Conservation (phyloP, 2,329 filamentous ascomycete genomes). For the Lachnellula occidentalis region DNA sequence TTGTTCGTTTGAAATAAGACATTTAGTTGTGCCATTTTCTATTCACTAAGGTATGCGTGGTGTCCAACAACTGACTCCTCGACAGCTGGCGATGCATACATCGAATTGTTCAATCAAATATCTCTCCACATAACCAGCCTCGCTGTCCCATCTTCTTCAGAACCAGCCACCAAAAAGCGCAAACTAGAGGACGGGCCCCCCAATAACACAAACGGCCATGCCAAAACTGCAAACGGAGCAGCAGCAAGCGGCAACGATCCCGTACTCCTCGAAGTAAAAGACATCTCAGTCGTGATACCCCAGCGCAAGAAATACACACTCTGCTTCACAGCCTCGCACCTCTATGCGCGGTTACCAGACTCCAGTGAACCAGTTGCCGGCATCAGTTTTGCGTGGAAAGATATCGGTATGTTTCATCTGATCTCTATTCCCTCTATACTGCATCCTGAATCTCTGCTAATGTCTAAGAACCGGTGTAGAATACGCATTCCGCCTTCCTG, state of each 20-base stretch:
- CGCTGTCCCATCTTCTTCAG: conserved; percentile 11
- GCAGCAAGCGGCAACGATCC: conserved; percentile 39
- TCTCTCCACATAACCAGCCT: conserved; percentile 25
- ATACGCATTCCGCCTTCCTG: conserved; percentile 57
- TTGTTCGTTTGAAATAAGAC: too few relatives aligned
- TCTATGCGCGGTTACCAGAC: conserved; percentile 52
- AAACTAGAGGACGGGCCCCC: conserved; percentile 25
- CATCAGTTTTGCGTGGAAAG: conserved; percentile 54
- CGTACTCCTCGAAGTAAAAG: conserved; percentile 55
- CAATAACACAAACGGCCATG: conserved; percentile 16
- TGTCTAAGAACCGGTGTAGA: conserved; percentile 35
- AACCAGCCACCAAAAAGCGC: conserved; percentile 30
- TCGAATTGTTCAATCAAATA: conserved; percentile 33
- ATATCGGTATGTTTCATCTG: conserved; percentile 47
- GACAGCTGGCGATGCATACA: conserved; percentile 26
- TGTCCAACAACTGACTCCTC: neutral
- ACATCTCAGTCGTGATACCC: conserved; percentile 61
- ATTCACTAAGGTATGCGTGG: neutral
- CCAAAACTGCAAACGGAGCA: conserved; percentile 4
- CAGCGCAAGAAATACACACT: conserved; percentile 64
- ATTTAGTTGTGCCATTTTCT: too few relatives aligned
- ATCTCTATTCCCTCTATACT: neutral
- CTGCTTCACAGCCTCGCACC: conserved; percentile 53
- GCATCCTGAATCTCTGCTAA: neutral
- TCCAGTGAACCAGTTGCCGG: conserved; percentile 47